phyloP scores from a whole-genome alignment of 2,329 filamentous ascomycete species.

The Penicillium crustosum region DNA sequence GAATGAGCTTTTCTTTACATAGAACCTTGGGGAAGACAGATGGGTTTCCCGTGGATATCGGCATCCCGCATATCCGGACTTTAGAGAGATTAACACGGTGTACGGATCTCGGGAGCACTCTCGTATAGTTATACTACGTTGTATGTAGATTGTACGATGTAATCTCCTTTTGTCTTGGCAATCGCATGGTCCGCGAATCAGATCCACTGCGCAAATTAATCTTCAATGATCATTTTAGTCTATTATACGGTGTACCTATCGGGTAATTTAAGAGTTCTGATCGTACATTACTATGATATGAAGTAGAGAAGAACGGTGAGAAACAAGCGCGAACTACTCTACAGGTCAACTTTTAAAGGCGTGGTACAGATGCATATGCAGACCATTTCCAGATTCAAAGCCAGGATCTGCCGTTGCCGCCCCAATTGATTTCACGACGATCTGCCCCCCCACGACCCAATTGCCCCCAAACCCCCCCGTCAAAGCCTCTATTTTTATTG shows the following conservation, averaged over 20 bases:
- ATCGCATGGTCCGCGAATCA: constrained; percentile 17
- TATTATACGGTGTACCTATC: not conserved
- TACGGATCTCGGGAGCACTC: too few relatives aligned
- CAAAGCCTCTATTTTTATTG: constrained; percentile 17
- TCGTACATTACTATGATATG: too few relatives aligned
- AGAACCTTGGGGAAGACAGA: not conserved
- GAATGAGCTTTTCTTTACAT: not conserved
- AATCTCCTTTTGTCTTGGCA: constrained; percentile 8
- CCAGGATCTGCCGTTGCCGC: constrained; percentile 21
- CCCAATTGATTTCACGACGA: constrained; percentile 21
- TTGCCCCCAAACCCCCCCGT: constrained; percentile 13
- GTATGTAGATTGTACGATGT: not conserved
- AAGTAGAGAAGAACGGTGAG: constrained; percentile 1
- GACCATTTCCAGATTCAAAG: constrained; percentile 8
- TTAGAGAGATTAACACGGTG: not conserved
- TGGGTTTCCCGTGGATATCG: not conserved
- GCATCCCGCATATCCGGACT: not conserved
- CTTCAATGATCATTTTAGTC: constrained; percentile 5
- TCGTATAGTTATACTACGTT: too few relatives aligned
- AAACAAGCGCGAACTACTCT: not conserved
- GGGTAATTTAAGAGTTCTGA: not conserved
- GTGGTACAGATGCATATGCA: constrained; percentile 7
- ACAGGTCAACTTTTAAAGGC: not conserved
- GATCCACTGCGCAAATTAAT: constrained; percentile 11
- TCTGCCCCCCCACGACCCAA: constrained; percentile 17